Conservation (phyloP, 140 eudicot species). For the Stevia rebaudiana region DNA sequence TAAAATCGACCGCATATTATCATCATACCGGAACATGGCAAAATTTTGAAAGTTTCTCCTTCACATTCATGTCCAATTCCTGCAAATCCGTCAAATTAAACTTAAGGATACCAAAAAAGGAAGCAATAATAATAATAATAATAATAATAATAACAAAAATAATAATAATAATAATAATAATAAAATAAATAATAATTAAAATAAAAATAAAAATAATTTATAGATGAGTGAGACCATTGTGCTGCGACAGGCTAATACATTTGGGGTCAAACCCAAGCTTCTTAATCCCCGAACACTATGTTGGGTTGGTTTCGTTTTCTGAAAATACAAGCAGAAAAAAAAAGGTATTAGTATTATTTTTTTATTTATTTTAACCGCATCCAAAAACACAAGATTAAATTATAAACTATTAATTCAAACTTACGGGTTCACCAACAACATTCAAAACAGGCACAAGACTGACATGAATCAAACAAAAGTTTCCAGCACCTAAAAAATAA, state of each 20-base stretch:
- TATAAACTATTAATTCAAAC: conserved; percentile 5
- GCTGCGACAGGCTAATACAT: conserved; percentile 92
- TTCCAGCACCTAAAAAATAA: conserved; percentile 61
- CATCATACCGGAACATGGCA: conserved; percentile 88
- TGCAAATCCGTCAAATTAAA: conserved; percentile 20
- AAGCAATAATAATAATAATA: neutral
- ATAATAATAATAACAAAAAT: too few species aligned
- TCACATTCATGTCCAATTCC: conserved; percentile 77
- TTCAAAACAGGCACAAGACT: conserved; percentile 90
- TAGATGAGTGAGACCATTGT: conserved; percentile 45
- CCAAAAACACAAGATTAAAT: neutral
- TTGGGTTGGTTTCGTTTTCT: conserved; percentile 99
- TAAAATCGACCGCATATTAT: neutral
- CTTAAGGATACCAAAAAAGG: neutral
- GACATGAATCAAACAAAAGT: conserved; percentile 93
- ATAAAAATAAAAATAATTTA: neutral
- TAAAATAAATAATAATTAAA: too few species aligned
- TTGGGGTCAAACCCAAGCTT: conserved; percentile 75
- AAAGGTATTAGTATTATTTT: neutral
- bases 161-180: too few species aligned
- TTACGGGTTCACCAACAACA: conserved; percentile 98
- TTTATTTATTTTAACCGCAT: neutral
- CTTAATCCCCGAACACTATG: conserved; percentile 89
- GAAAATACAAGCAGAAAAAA: conserved; percentile 17
- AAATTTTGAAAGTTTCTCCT: conserved; percentile 89